Base-by-base conservation (phyloP, 2,329 filamentous ascomycete genomes). In the Coniosporium tulheliwenetii region DNA sequence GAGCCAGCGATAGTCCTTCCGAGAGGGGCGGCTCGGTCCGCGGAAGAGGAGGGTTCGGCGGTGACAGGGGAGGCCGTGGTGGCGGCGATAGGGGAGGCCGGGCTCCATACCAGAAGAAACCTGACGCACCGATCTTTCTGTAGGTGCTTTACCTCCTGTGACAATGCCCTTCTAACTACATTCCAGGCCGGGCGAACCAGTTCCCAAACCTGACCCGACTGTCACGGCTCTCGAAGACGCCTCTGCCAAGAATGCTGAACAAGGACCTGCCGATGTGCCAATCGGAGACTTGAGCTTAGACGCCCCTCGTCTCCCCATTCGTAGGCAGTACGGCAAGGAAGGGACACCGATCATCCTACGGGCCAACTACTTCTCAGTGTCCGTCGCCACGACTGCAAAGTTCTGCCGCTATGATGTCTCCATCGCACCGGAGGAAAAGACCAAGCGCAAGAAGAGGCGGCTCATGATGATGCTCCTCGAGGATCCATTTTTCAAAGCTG, bases 361-460 rank as follows among this genome's bases (percentile, higher is more conserved):
- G 14, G 59, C 67, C 0, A 70, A 66, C 41, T 63, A 65, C 43
- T 53, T 59, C 47, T 52, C 57, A 10, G 46, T 64, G 34, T 57
- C 49, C 8, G 57, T 59, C 8, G 55, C 43, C 41, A 38, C 32
- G 12, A 44, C 44, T 10, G 34, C 52, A 8, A 41, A 45, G 1
- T 47, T 70, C 2, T 63, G 54, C 41, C 58, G 62, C 3, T 70
- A 71, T 43, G 55, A 57, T 30, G 46, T 70, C 14, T 46, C 54
- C 8, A 52, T 60, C 14, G 44, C 47, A 1, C 50, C 50, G 3
- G 50, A 56, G 15, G 41, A 52, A n/a, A 48, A 54, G 2, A 52
- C 53, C 34, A 64, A 63, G 40, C 59, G 59, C 30, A 71, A 67
- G 52, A 66, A 59, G 31, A 61, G 61, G 35, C 64, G 65, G 5